These are phyloP conservation scores for Asterophora parasitica DNA, from an alignment of 768 basidiomycete genomes.

Conservation along the genomic window DNA sequence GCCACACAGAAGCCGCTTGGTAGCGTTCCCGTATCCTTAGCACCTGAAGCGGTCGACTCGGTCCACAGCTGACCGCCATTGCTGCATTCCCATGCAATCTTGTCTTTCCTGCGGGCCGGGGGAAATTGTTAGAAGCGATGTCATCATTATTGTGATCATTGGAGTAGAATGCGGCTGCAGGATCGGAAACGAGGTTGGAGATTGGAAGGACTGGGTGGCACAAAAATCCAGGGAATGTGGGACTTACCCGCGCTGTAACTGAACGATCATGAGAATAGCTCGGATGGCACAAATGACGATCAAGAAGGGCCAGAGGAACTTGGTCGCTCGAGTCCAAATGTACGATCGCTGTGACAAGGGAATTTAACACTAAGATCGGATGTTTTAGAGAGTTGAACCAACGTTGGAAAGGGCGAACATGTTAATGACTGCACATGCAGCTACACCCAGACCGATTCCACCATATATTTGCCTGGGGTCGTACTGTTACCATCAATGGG, in stretches of 20 bases:
- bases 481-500: constrained; percentile 29
- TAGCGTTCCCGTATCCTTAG: constrained; percentile 37
- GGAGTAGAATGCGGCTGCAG: background rate
- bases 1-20: constrained; percentile 53
- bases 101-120: constrained; percentile 45
- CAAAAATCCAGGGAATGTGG: constrained; percentile 12
- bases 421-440: constrained; percentile 44
- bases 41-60: constrained; percentile 36
- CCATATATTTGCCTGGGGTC: constrained; percentile 57
- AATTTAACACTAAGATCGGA: constrained; percentile 13
- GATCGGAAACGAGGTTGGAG: constrained; percentile 1
- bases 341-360: constrained; percentile 53
- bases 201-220: constrained; percentile 3
- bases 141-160: constrained; percentile 7
- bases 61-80: constrained; percentile 66
- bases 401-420: constrained; percentile 63
- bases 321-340: constrained; percentile 59
- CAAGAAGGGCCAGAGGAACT: constrained; percentile 68
- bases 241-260: constrained; percentile 64
- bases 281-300: constrained; percentile 61
- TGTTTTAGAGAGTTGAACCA: constrained; percentile 23
- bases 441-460: constrained; percentile 55
- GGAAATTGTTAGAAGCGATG: constrained; percentile 15
- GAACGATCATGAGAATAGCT: constrained; percentile 68
- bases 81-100: constrained; percentile 69